Conservation (phyloP, 345 rosid species). For the Aegle marmelos region DNA sequence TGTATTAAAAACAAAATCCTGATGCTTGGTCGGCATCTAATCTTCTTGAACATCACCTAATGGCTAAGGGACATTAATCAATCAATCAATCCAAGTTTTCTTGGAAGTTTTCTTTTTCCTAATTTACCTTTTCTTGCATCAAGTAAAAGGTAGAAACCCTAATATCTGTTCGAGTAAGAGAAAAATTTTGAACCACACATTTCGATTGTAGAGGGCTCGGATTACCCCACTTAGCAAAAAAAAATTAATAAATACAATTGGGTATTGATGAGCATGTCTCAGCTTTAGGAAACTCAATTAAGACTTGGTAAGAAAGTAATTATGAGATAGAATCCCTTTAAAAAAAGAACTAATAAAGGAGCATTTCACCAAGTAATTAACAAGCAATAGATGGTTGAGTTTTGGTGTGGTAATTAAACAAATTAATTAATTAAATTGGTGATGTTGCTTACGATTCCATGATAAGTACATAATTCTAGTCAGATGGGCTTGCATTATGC, state of each 20-base stretch:
- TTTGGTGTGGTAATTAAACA: constrained; percentile 1
- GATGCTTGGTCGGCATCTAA: constrained; percentile 55
- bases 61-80: neutral
- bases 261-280: neutral
- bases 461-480: constrained; percentile 25
- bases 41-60: constrained; percentile 16
- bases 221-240: too few species aligned
- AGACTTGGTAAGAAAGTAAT: neutral
- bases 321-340: constrained; percentile 1
- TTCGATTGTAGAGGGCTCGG: neutral
- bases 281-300: neutral
- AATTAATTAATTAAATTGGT: constrained; percentile 5
- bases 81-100: neutral
- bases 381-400: constrained; percentile 12
- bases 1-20: constrained; percentile 28
- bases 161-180: neutral
- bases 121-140: neutral
- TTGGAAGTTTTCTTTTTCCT: too few species aligned
- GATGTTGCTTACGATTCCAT: constrained; percentile 12
- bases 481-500: constrained; percentile 11
- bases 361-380: neutral
- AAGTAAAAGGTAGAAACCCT: neutral
- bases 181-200: neutral
- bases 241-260: neutral
- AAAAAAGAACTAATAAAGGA: neutral